Conservation (phyloP, 1,284 basidiomycete genomes). For the Pseudozyma sp. region DNA sequence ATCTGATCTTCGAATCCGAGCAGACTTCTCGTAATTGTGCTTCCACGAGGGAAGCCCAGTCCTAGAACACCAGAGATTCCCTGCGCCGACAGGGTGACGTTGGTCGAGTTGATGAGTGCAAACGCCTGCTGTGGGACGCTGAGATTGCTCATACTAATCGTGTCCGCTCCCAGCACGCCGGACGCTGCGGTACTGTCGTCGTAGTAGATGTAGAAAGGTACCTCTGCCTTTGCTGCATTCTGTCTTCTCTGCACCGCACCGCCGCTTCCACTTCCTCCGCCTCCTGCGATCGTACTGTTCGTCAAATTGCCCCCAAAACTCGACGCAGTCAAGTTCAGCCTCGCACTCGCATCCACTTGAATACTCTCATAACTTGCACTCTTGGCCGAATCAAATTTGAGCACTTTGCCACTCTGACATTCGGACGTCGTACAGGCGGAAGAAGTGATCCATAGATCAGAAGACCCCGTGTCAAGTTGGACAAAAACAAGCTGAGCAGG, state of each 20-base stretch:
- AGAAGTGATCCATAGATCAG: slow-evolving; percentile 55
- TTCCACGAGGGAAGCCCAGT: slow-evolving; percentile 69
- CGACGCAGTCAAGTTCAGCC: slow-evolving; percentile 14
- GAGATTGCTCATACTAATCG: slow-evolving; percentile 28
- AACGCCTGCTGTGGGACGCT: slow-evolving; percentile 35
- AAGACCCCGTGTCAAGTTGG: slow-evolving; percentile 52
- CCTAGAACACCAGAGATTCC: slow-evolving; percentile 70
- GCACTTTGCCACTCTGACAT: slow-evolving; percentile 18
- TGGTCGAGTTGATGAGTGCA: slow-evolving; percentile 64
- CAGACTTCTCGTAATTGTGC: slow-evolving; percentile 32
- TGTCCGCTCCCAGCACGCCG: slow-evolving; percentile 29
- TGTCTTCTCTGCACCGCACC: slow-evolving; percentile 1
- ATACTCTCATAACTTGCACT: slow-evolving; percentile 23
- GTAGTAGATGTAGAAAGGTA: slow-evolving; percentile 42
- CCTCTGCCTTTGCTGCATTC: slow-evolving; percentile 1
- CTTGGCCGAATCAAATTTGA: slow-evolving; percentile 27
- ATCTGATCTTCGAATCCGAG: slow-evolving; percentile 18
- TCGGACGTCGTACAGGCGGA: slow-evolving; percentile 14
- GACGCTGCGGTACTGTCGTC: slow-evolving; percentile 22
- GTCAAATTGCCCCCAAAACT: slow-evolving; percentile 16
- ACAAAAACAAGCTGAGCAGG: slow-evolving; percentile 46
- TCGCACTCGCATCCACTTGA: slow-evolving; percentile 5
- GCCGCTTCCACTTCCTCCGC: not conserved
- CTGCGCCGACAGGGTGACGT: slow-evolving; percentile 67
- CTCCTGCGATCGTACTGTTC: not conserved